These are phyloP conservation scores for Wickerhamiella parazyma DNA, from an alignment of 805 yeast species.

Conservation along the genomic window DNA sequence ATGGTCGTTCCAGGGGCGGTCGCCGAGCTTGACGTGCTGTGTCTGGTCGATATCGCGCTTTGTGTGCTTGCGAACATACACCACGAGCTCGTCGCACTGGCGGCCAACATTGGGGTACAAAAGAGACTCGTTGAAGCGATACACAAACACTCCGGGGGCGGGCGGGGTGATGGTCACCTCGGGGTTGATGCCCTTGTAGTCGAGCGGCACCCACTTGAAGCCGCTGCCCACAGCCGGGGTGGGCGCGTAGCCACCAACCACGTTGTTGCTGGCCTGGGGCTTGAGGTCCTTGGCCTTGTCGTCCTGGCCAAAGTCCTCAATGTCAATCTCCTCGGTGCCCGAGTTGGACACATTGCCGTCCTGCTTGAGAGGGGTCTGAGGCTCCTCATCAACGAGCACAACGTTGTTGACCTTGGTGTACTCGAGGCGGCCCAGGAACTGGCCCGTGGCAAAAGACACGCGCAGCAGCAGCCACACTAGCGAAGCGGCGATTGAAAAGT, in stretches of 20 bases:
- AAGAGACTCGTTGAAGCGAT: slow-evolving; percentile 68
- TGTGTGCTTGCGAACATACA: slow-evolving; percentile 48
- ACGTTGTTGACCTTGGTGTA: slow-evolving; percentile 64
- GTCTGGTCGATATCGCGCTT: slow-evolving; percentile 38
- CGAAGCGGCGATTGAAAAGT: slow-evolving; percentile 80
- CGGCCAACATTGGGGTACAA: slow-evolving; percentile 68
- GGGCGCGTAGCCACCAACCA: slow-evolving; percentile 9
- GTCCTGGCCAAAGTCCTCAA: slow-evolving; percentile 3
- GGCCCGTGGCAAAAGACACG: slow-evolving; percentile 67
- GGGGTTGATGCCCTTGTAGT: slow-evolving; percentile 38
- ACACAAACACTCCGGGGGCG: slow-evolving; percentile 83
- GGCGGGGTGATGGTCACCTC: slow-evolving; percentile 54
- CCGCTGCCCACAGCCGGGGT: slow-evolving; percentile 1
- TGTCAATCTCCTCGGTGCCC: slow-evolving; percentile 5
- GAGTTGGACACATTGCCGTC: not conserved
- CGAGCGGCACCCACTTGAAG: slow-evolving; percentile 26
- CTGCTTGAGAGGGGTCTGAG: slow-evolving; percentile 12
- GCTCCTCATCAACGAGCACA: slow-evolving; percentile 22
- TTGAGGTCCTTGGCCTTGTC: not conserved
- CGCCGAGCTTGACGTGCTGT: slow-evolving; percentile 31
- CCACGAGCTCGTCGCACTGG: slow-evolving; percentile 56
- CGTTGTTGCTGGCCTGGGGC: slow-evolving; percentile 3
- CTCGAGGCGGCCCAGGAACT: slow-evolving; percentile 65
- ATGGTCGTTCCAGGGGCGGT: slow-evolving; percentile 85
- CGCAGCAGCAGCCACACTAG: slow-evolving; percentile 60